Evolutionary conservation across 148 eudicot species (phyloP).

Genomic region (Rhododendron vialii): DNA sequence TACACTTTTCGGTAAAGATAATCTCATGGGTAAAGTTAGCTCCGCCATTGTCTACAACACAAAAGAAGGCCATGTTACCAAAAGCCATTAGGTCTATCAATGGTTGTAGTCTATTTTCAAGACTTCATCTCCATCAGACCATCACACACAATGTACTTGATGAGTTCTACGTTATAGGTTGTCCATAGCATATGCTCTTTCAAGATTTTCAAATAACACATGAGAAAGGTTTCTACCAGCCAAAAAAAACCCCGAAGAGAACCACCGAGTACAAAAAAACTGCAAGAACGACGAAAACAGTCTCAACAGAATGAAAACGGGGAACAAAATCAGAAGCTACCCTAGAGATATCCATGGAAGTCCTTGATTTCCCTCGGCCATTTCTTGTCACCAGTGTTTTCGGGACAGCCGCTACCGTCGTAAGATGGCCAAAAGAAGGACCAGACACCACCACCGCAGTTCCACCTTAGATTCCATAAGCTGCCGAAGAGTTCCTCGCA

Average conservation of each 20-base stretch:
- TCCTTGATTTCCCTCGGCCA: neutral
- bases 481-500: neutral
- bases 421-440: neutral
- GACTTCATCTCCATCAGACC: neutral
- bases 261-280: neutral
- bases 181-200: too few relatives aligned
- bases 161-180: too few relatives aligned
- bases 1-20: too few relatives aligned
- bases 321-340: neutral
- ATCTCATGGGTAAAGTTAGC: neutral
- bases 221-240: neutral
- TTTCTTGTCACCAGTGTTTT: neutral
- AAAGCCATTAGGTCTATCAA: neutral
- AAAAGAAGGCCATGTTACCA: neutral
- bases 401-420: neutral
- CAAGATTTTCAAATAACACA: neutral
- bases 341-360: neutral
- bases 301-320: neutral
- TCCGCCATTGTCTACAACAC: neutral
- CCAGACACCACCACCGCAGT: neutral
- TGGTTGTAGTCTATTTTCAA: neutral
- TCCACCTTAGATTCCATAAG: neutral
- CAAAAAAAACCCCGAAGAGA: neutral
- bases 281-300: neutral
- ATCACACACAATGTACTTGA: neutral